Evolutionary conservation across 495 filamentous ascomycete genomes (phyloP), one percentile per base, ranked within the genome.

Genomic region (Hypoxylon lenormandii): DNA sequence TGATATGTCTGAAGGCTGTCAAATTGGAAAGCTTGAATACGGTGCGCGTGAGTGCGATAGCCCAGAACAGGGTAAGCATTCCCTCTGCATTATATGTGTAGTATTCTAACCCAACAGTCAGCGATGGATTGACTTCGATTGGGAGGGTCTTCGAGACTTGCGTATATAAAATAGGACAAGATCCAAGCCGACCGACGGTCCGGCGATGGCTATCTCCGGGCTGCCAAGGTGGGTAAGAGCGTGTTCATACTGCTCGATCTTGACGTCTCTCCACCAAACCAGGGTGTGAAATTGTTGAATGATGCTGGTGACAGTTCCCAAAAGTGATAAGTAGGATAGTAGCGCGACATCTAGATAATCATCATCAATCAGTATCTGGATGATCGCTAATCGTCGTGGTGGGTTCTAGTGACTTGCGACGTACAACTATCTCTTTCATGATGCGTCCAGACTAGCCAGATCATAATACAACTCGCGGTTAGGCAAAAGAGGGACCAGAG

Each of bases 11-110:
- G 7, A 64, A 43, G 26, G 58, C 73, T 11, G 18, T 33, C 12
- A 61, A 33, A 18, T 64, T 52, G 10, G 55, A 66, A 13, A 80
- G 58, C 23, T 76, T 77, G 55, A 73, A 80, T 15, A 82, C 72
- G 21, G 78, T 78, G 40, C 73, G 63, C 12, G 77, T 71, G 11
- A 84, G 74, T 33, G 78, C 73, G 28, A 79, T 66, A 13, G 81
- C 73, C 81, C 82, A 84, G 55, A 82, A 84, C 5, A 82, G 61
- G 1, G 82, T 76, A 13, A 82, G 74, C 59, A 82, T 62, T n/a
- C 79, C 72, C 56, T 83, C 80, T 13, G 80, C 80, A 74, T 83
- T 84, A 67, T 84, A 84, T 5, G 72, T 77, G 48, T 83, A 84
- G 48, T 81, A 84, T 64, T 83, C 81, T 83, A 67, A 18, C 7